phyloP scores from a whole-genome alignment of 495 filamentous ascomycete species.

The Talaromyces ruber region DNA sequence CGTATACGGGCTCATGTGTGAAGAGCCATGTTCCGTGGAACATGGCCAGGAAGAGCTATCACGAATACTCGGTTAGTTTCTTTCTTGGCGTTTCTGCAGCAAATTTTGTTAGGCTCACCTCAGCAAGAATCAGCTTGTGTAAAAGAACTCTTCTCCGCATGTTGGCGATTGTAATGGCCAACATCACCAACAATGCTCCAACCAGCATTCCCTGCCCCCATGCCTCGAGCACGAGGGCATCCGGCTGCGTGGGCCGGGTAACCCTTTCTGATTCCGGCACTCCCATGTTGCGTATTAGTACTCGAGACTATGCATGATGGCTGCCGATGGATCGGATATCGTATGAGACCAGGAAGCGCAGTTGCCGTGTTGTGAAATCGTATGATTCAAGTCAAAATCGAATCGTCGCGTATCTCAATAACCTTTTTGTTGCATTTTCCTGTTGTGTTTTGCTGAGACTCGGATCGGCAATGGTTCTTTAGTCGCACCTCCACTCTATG shows the following conservation, averaged over 20 bases:
- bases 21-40: conserved; percentile 40
- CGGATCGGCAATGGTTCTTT: background rate
- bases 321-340: background rate
- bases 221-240: conserved; percentile 35
- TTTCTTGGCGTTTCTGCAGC: background rate
- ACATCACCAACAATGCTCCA: conserved; percentile 38
- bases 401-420: background rate
- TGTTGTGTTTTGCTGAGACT: background rate
- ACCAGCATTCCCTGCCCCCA: conserved; percentile 43
- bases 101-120: conserved; percentile 16
- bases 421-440: background rate
- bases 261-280: conserved; percentile 10
- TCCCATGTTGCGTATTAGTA: background rate
- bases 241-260: conserved; percentile 22
- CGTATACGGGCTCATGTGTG: conserved; percentile 29
- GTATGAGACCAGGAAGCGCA: background rate
- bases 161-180: conserved; percentile 31
- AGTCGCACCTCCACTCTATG: background rate
- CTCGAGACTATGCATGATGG: background rate
- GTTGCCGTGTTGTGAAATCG: background rate
- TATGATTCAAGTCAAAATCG: background rate
- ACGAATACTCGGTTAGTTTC: background rate
- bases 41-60: conserved; percentile 9
- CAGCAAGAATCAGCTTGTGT: conserved; percentile 38
- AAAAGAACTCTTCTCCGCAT: conserved; percentile 33